A percentile compares a stretch with the other conserved stretches of the same genome.
These are phyloP conservation scores for Patellaria atrata DNA, from an alignment of 495 filamentous ascomycete species.

Conservation along the genomic window DNA sequence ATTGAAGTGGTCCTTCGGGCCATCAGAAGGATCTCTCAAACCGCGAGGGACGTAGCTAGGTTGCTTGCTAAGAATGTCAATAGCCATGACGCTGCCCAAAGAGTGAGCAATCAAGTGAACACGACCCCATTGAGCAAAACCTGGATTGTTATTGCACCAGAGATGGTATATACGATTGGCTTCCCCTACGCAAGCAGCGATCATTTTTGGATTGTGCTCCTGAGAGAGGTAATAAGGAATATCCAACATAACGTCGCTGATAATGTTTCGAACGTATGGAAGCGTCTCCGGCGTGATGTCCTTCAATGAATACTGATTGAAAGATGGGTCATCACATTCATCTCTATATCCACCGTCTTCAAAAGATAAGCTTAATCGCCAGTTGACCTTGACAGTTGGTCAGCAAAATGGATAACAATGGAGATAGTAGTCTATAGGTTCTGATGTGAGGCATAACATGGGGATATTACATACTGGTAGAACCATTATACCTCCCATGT, in stretches of 20 bases:
- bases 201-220: conserved; percentile 81
- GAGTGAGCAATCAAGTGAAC: conserved; percentile 92
- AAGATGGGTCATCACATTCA: conserved; percentile 33
- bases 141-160: conserved; percentile 86
- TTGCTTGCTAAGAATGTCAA: conserved; percentile 82
- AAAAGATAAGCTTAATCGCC: conserved; percentile 73
- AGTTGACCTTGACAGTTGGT: conserved; percentile 48
- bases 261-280: conserved; percentile 73
- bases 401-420: conserved; percentile 2
- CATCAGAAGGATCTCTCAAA: conserved; percentile 35
- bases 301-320: conserved; percentile 59
- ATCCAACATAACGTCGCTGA: conserved; percentile 94
- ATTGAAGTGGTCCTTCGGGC: conserved; percentile 56
- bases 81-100: conserved; percentile 79
- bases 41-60: conserved; percentile 48
- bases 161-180: conserved; percentile 86
- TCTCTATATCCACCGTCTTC: conserved; percentile 54
- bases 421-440: conserved; percentile 3
- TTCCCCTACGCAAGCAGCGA: conserved; percentile 73
- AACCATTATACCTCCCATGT: conserved; percentile 60
- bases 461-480: conserved; percentile 35
- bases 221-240: conserved; percentile 94
- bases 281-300: conserved; percentile 90
- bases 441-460: background rate
- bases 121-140: conserved; percentile 63